Percentiles rank a stretch among this genome's conserved stretches.
phyloP scores from a whole-genome alignment of 2,329 filamentous ascomycete genomes.

The Phoma sp. region DNA sequence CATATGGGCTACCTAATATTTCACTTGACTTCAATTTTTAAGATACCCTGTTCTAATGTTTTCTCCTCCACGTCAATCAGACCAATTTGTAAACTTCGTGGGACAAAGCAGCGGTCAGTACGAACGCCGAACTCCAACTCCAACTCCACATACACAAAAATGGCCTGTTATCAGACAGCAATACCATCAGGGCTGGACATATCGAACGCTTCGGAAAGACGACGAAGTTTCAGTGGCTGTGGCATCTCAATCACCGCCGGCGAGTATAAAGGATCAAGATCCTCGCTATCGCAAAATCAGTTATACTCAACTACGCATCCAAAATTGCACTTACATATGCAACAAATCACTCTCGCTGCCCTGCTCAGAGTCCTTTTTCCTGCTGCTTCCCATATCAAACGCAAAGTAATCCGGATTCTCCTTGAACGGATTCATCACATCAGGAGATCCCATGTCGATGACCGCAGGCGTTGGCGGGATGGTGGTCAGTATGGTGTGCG shows the following conservation, averaged over 20 bases:
- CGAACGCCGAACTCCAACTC: not conserved
- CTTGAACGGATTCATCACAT: slow-evolving; percentile 49
- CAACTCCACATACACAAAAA: not conserved
- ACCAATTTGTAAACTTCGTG: not conserved
- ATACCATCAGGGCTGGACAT: slow-evolving; percentile 18
- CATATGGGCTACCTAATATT: not conserved
- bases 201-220: slow-evolving; percentile 32
- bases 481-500: slow-evolving; percentile 44
- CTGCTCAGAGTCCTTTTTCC: slow-evolving; percentile 20
- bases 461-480: slow-evolving; percentile 53
- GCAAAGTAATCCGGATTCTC: slow-evolving; percentile 40
- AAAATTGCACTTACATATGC: slow-evolving; percentile 33
- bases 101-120: not conserved
- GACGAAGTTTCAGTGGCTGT: slow-evolving; percentile 28
- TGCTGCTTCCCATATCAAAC: slow-evolving; percentile 31
- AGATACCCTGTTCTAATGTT: not conserved
- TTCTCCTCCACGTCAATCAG: not conserved
- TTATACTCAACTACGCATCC: not conserved
- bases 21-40: not conserved
- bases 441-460: slow-evolving; percentile 21
- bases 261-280: slow-evolving; percentile 40
- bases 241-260: slow-evolving; percentile 29
- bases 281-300: slow-evolving; percentile 31
- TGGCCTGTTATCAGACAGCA: not conserved
- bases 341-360: slow-evolving; percentile 28